Conservation (phyloP, 805 yeast genomes). For the Kazachstania psychrophila region DNA sequence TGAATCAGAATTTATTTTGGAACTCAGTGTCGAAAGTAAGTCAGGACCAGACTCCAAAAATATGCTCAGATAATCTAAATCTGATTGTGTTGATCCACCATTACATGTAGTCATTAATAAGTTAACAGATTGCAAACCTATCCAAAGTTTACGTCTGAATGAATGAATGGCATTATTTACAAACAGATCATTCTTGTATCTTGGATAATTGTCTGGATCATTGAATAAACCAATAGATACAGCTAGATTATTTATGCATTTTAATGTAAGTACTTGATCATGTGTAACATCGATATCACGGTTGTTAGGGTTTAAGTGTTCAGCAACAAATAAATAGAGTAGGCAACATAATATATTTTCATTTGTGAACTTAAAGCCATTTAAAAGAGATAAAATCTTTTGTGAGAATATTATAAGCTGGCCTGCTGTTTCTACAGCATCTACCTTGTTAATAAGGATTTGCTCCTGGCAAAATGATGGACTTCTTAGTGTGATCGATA, state of each 20-base stretch:
- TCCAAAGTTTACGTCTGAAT: slow-evolving; percentile 14
- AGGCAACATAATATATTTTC: slow-evolving; percentile 10
- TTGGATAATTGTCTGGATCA: slow-evolving; percentile 8
- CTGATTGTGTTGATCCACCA: slow-evolving; percentile 5
- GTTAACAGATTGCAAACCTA: slow-evolving; percentile 13
- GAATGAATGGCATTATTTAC: background rate
- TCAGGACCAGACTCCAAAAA: slow-evolving; percentile 4
- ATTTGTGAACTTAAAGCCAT: slow-evolving; percentile 12
- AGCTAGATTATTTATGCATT: slow-evolving; percentile 6
- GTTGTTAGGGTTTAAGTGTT: slow-evolving; percentile 10
- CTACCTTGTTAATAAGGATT: background rate
- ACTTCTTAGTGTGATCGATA: slow-evolving; percentile 5
- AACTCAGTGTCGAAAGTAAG: background rate
- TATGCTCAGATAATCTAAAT: slow-evolving; percentile 6
- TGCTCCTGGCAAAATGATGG: slow-evolving; percentile 1
- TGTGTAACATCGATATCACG: slow-evolving; percentile 5
- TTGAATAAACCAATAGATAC: slow-evolving; percentile 10
- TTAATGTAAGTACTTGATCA: slow-evolving; percentile 7
- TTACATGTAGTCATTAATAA: slow-evolving; percentile 6
- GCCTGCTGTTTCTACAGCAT: slow-evolving; percentile 5
- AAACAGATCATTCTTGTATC: slow-evolving; percentile 4
- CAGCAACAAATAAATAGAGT: slow-evolving; percentile 9
- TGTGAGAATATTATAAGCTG: slow-evolving; percentile 7
- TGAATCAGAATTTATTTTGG: background rate
- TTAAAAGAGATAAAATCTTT: slow-evolving; percentile 9